A percentile compares a stretch with the other conserved stretches of the same genome.
phyloP scores from a whole-genome alignment of 805 yeast species.

The Lachancea kluyveri region DNA sequence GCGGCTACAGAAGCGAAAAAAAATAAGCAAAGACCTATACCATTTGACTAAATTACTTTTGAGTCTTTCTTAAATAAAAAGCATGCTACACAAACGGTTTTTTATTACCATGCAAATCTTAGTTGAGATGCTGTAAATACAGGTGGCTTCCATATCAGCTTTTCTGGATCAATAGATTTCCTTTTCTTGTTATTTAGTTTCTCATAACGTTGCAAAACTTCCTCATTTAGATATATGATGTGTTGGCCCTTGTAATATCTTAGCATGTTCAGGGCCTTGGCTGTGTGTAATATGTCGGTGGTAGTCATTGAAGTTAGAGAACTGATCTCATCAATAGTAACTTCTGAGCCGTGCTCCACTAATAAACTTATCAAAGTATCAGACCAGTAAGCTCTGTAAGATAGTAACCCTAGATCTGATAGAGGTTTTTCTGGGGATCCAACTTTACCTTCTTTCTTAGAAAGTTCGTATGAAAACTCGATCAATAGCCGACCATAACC shows the following conservation, averaged over 20 bases:
- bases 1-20: slow-evolving; percentile 68
- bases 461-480: slow-evolving; percentile 87
- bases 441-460: slow-evolving; percentile 79
- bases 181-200: slow-evolving; percentile 62
- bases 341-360: slow-evolving; percentile 57
- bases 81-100: slow-evolving; percentile 1
- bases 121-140: slow-evolving; percentile 90
- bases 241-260: slow-evolving; percentile 95
- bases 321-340: slow-evolving; percentile 87
- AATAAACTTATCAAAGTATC: slow-evolving; percentile 74
- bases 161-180: slow-evolving; percentile 66
- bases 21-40: slow-evolving; percentile 40
- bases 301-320: slow-evolving; percentile 90
- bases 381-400: slow-evolving; percentile 96
- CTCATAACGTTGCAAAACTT: slow-evolving; percentile 69
- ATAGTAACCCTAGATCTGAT: slow-evolving; percentile 86
- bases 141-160: slow-evolving; percentile 90
- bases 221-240: slow-evolving; percentile 79
- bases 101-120: slow-evolving; percentile 81
- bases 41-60: slow-evolving; percentile 56
- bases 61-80: slow-evolving; percentile 1
- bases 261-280: slow-evolving; percentile 84
- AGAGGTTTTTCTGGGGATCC: slow-evolving; percentile 98
- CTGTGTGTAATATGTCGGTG: slow-evolving; percentile 87
- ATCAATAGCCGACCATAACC: slow-evolving; percentile 91